Base-by-base conservation (phyloP, 306 rosid genomes). In the Medicago ruthenica region DNA sequence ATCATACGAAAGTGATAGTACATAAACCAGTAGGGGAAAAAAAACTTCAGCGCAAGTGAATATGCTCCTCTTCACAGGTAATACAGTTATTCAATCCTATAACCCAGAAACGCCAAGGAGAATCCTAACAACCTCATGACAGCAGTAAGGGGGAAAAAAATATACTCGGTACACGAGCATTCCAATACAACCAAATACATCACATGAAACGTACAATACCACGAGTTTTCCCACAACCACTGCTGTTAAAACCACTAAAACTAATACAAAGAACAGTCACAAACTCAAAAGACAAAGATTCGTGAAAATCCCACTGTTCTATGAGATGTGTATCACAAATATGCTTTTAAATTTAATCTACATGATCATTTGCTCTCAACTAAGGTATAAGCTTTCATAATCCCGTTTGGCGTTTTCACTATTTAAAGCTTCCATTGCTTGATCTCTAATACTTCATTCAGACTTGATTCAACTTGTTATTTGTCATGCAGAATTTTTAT, bases 381-480 rank as follows among this genome's bases (percentile, higher is more conserved):
- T 17, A 48, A 48, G 54, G 18, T 48, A 48, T 7, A 14, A 48
- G 62, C 62, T 55, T 55, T 55, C 62, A 55, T 8, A 59, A 7
- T 12, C 36, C 15, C 0, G 18, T 59, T 59, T 13, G 18, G 21
- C 16, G 31, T 20, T 61, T 27, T 15, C 20, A 2, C 6, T 31
- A 34, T n/a, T 37, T 64, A 22, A 64, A 64, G 48, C n/a, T 17
- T 39, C n/a, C 51, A 39, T 39, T 18, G 48, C 51, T 16, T 39
- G 31, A 8, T 66, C 68, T 61, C 41, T 61, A 60, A 60, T 60
- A 27, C 20, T 61, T 61, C 11, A 61, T 27, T 11, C 20, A 34
- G 67, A 61, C 6, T 66, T 40, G 17, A 51, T 55, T 76, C 59
- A 54, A 67, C 44, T 54, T 67, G 22, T 71, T 48, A 61, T 62